Evolutionary conservation across 2,329 filamentous ascomycete species (phyloP).

Genomic region (Colletotrichum somersetense): DNA sequence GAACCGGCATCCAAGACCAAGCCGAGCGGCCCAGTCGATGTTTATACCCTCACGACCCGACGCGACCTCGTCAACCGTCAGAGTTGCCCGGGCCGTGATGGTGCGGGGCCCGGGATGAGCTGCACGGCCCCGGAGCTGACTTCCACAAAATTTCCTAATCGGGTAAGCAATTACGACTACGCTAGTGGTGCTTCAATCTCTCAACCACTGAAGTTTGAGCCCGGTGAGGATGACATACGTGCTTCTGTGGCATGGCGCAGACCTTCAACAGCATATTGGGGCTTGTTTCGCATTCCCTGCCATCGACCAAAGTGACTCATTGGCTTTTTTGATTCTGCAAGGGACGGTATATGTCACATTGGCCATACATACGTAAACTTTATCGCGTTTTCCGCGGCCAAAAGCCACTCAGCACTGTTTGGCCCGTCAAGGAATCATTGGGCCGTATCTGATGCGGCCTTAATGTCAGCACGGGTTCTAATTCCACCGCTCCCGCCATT

Average conservation of each 20-base stretch:
- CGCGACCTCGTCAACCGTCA: not conserved
- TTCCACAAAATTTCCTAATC: slow-evolving; percentile 18
- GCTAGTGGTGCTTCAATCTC: not conserved
- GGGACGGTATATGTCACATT: too few species aligned
- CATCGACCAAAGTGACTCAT: too few species aligned
- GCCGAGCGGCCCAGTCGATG: not conserved
- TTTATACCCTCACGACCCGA: not conserved
- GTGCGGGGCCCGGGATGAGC: not conserved
- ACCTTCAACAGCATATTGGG: too few species aligned
- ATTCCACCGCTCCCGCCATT: not conserved
- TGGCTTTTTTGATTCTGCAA: too few species aligned
- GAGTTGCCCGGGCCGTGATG: not conserved
- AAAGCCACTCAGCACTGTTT: not conserved
- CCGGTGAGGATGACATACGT: not conserved
- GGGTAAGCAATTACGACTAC: slow-evolving; percentile 29
- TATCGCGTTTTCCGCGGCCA: too few species aligned
- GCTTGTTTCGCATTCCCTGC: too few species aligned
- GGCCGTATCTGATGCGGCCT: not conserved
- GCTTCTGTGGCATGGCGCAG: too few species aligned
- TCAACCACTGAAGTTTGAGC: not conserved
- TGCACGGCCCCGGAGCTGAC: not conserved
- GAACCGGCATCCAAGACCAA: not conserved
- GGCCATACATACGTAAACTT: too few species aligned
- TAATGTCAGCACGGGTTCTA: not conserved
- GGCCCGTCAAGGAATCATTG: not conserved